Base-by-base conservation (phyloP, 345 rosid species). In the Eucalyptus cladocalyx region DNA sequence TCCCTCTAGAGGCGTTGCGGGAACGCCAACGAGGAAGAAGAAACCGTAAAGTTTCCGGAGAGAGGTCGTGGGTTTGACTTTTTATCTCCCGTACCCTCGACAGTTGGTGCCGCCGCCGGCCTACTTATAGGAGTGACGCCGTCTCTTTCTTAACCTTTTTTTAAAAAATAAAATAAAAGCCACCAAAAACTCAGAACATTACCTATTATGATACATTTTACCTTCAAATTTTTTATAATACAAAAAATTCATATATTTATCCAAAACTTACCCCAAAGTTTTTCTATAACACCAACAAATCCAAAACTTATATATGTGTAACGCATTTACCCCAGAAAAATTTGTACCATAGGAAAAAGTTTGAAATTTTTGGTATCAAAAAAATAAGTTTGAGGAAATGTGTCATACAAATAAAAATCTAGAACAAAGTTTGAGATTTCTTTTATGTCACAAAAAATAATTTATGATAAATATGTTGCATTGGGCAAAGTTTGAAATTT, bases 271-370 rank as follows among this genome's bases (percentile, higher is more conserved):
- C 53, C 18, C 53, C 53, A 50, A 50, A 50, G 53, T 50, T 50
- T 50, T 6, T 50, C 1, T 15, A 2, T 50, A 50, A 50, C 53
- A 16, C 53, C 3, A 1, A 50, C 1, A 50, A 50, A 50, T 16
- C 0, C 3, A 0, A 50, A 50, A 50, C 19, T 16, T 50, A 1
- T 50, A 50, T 50, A 0, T 50, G 1, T 16, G 53, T 16, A 0
- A 16, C 3, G 0, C 0, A 50, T 50, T 50, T 50, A 50, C 1
- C 0, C 0, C 0, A 50, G 1, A 50, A 48, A 50, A 50, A 50
- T 0, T 1, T 16, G 8, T 2, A 50, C 0, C 8, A 2, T 16
- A 16, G 19, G 19, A 50, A 50, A 50, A 50, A 1, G 3, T 16
- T 50, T 50, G 53, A 50, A 50, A 0, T 16, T 16, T 50, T 16